Evolutionary conservation across 2,329 filamentous ascomycete genomes (phyloP).

Genomic region (Paraconiothyrium brasiliense): DNA sequence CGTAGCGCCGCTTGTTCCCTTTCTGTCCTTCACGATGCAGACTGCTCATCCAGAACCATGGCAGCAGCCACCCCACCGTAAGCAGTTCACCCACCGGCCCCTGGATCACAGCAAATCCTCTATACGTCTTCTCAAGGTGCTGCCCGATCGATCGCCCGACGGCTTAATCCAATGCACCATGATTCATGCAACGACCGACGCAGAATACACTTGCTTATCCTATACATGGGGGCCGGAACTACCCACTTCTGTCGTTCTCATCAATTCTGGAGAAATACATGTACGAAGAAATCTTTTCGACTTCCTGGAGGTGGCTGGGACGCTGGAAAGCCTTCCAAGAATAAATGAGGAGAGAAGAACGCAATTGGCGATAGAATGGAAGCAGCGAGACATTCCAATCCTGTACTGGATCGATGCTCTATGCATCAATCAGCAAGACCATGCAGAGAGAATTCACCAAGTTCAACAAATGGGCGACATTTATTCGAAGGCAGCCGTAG

Average conservation of each 20-base stretch:
- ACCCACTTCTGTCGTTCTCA: neutral
- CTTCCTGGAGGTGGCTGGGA: constrained; percentile 12
- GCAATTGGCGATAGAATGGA: too few relatives aligned
- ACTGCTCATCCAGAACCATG: neutral
- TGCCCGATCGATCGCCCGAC: neutral
- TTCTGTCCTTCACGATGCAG: neutral
- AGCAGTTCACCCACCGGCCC: neutral
- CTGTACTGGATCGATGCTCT: constrained; percentile 21
- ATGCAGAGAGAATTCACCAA: constrained; percentile 17
- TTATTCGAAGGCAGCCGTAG: constrained; percentile 11
- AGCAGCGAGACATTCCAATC: neutral
- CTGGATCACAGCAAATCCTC: constrained; percentile 5
- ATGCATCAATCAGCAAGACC: constrained; percentile 20
- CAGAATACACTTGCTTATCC: constrained; percentile 17
- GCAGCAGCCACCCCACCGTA: too few relatives aligned
- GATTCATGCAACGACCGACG: constrained; percentile 8
- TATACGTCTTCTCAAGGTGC: constrained; percentile 8
- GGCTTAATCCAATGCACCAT: constrained; percentile 16
- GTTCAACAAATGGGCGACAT: constrained; percentile 20
- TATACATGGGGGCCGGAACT: constrained; percentile 20
- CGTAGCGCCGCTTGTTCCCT: neutral
- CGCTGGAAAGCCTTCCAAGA: neutral
- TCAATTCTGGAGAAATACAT: neutral
- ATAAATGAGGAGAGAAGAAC: too few relatives aligned
- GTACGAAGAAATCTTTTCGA: constrained; percentile 18